Percentiles rank a stretch among this genome's conserved stretches.
Evolutionary conservation across 2,329 filamentous ascomycete genomes (phyloP).

Genomic region (Thielaviopsis populi): DNA sequence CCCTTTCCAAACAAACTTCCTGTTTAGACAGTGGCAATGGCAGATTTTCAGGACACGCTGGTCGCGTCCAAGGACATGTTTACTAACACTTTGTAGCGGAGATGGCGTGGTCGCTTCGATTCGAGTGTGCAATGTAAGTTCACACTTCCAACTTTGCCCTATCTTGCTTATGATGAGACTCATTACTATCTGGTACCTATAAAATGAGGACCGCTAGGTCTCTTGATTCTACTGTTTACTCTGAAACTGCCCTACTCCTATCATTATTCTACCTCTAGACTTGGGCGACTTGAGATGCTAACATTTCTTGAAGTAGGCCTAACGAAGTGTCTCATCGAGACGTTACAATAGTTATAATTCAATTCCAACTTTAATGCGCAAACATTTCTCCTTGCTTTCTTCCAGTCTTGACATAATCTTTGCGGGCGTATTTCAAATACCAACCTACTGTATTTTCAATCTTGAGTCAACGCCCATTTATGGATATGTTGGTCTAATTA

Average conservation of each 20-base stretch:
- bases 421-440: background rate
- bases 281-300: conserved; percentile 5
- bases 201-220: conserved; percentile 50
- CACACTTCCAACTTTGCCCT: background rate
- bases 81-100: background rate
- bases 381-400: too few species aligned
- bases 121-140: conserved; percentile 10
- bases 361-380: too few species aligned
- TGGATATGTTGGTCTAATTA: background rate
- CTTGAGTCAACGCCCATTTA: background rate
- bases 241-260: conserved; percentile 5
- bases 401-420: too few species aligned
- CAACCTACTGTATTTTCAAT: background rate
- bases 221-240: conserved; percentile 18
- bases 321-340: background rate
- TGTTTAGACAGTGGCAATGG: background rate
- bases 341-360: background rate
- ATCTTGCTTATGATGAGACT: conserved; percentile 53
- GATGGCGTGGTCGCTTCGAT: too few species aligned
- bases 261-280: background rate
- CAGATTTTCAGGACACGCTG: background rate
- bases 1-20: conserved; percentile 3
- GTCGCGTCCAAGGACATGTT: background rate
- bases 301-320: background rate
- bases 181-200: conserved; percentile 83